Evolutionary conservation across 1,139 yeast species (phyloP), one percentile per base, ranked within the genome.

Genomic region (Pichia sp.): DNA sequence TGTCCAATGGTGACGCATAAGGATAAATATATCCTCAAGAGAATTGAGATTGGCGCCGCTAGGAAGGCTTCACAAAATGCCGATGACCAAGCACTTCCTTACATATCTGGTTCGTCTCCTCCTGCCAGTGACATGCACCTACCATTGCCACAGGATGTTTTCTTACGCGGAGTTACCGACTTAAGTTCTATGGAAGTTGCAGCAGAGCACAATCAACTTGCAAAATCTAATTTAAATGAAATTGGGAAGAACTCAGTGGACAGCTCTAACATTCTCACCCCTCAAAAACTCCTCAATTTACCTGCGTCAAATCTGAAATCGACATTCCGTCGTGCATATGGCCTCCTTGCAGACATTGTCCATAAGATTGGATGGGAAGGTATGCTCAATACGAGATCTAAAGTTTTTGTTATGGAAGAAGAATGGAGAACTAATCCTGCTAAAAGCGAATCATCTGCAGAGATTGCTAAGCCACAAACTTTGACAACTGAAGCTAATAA

Each of bases 1-100:
- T 74, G 79, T 50, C 80, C 80, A 9, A 73, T 74, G 78, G 74
- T 72, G 41, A 66, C 77, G 3, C 77, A 74, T 49, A 72, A 69
- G 49, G 79, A 74, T 45, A 66, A 64, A 38, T 73, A 59, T 47
- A 50, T 59, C 22, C 62, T 74, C 41, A 67, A 63, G 47, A 61
- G 79, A 47, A 62, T 71, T 13, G 69, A 69, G 13, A 67, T 70
- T 14, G 39, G 38, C 19, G 37, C 35, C 15, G 31, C 38, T 24
- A 17, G 22, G 2, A 27, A 22, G 22, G 6, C 22, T 16, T 9
- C 22, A 9, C 8, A 21, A 10, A 18, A 26, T 12, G 17, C n/a
- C 21, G 27, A 27, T 6, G 7, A 23, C 1, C 19, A 23, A 7
- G 12, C 12, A 11, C 22, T 26, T 12, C 13, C 33, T 3, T 23